Evolutionary conservation across 352 stramenopile genomes (phyloP).

Genomic region (Halophytophthora batemanensis): DNA sequence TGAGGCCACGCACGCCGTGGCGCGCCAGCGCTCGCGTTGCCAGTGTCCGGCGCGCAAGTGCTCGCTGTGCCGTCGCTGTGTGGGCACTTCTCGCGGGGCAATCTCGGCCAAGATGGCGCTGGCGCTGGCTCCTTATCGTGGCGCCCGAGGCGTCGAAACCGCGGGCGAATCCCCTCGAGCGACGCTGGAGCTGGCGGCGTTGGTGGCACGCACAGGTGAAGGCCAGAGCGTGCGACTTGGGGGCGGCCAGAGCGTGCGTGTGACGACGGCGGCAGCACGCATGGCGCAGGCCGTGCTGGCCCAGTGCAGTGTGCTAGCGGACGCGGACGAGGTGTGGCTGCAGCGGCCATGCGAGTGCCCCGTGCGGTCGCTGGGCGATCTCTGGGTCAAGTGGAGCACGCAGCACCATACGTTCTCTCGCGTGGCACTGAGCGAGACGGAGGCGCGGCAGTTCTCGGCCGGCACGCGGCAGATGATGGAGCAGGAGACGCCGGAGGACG

Average conservation of each 20-base stretch:
- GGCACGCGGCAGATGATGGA: conserved; percentile 87
- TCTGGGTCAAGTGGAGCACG: conserved; percentile 82
- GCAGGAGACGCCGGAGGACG: conserved; percentile 35
- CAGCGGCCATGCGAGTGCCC: conserved; percentile 76
- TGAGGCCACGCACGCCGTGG: conserved; percentile 55
- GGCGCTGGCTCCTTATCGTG: conserved; percentile 48
- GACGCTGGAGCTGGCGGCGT: conserved; percentile 45
- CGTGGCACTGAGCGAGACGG: conserved; percentile 43
- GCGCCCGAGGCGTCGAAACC: conserved; percentile 8
- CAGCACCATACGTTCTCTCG: conserved; percentile 76
- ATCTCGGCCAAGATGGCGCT: conserved; percentile 68
- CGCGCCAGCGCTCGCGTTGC: conserved; percentile 69
- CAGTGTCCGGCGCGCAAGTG: conserved; percentile 81
- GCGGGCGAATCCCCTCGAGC: conserved; percentile 21
- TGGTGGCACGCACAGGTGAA: conserved; percentile 50
- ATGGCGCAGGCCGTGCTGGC: conserved; percentile 62
- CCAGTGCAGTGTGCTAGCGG: conserved; percentile 71
- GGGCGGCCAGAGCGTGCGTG: conserved; percentile 25
- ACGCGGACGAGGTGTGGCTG: conserved; percentile 48
- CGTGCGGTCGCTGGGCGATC: conserved; percentile 68
- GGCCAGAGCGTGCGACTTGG: conserved; percentile 33
- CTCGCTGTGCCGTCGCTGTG: conserved; percentile 67
- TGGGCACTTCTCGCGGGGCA: conserved; percentile 47
- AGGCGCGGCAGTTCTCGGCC: conserved; percentile 65
- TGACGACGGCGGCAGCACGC: conserved; percentile 51